Conservation (phyloP, 2,329 filamentous ascomycete genomes). For the Neopestalotiopsis sp. region DNA sequence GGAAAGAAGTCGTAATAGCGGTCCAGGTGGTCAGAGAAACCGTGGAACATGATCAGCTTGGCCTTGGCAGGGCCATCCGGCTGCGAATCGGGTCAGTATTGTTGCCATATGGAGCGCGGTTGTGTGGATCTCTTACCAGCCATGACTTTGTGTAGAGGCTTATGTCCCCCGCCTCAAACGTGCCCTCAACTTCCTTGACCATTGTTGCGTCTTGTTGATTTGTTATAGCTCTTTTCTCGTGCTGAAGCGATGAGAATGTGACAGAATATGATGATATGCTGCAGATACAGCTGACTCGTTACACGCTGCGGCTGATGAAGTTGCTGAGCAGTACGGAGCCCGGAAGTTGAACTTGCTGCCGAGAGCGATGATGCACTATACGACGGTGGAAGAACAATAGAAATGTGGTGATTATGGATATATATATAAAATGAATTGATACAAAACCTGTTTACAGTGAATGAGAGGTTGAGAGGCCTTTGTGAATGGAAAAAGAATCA, state of each 20-base stretch:
- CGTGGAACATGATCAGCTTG: conserved; percentile 82
- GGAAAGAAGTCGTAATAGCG: conserved; percentile 79
- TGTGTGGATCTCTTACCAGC: conserved; percentile 47
- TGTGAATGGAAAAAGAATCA: not conserved
- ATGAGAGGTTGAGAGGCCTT: not conserved
- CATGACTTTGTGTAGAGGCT: conserved; percentile 63
- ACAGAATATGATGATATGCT: not conserved
- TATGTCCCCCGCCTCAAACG: conserved; percentile 49
- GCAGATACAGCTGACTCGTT: not conserved
- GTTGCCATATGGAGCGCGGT: not conserved
- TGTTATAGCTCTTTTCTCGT: not conserved
- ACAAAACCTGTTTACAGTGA: not conserved
- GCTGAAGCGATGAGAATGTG: not conserved
- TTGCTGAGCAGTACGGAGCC: not conserved
- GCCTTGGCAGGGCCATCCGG: conserved; percentile 65
- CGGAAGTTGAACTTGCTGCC: not conserved
- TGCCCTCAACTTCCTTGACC: conserved; percentile 53
- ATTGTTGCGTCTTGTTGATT: conserved; percentile 31
- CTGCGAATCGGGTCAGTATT: conserved; percentile 38
- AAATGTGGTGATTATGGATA: not conserved
- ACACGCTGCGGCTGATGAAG: not conserved
- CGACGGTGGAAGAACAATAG: not conserved
- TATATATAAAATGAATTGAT: not conserved
- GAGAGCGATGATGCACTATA: not conserved
- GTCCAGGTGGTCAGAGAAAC: conserved; percentile 86